Evolutionary conservation across 2,329 filamentous ascomycete genomes (phyloP).

Genomic region (Fusarium heterosporum): DNA sequence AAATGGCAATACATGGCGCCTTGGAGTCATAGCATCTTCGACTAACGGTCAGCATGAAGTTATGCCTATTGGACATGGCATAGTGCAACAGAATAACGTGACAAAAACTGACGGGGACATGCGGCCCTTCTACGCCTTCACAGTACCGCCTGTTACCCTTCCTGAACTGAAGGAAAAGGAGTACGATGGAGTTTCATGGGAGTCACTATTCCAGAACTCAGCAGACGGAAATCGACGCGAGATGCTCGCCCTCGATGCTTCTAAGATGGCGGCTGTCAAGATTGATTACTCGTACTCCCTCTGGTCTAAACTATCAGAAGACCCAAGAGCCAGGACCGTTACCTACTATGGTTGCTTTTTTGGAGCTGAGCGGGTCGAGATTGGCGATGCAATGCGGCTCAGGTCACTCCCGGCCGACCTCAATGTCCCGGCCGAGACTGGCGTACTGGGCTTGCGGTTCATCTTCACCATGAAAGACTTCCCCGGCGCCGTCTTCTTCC

Average conservation of each 20-base stretch:
- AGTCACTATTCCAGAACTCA: slow-evolving; percentile 50
- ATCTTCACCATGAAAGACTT: slow-evolving; percentile 55
- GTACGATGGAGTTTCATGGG: slow-evolving; percentile 60
- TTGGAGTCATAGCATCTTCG: slow-evolving; percentile 58
- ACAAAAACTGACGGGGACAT: slow-evolving; percentile 57
- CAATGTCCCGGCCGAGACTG: slow-evolving; percentile 48
- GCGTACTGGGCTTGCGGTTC: slow-evolving; percentile 54
- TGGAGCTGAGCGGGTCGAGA: slow-evolving; percentile 62
- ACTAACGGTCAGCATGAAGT: slow-evolving; percentile 51
- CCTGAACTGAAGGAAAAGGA: slow-evolving; percentile 54
- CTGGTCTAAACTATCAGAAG: slow-evolving; percentile 55
- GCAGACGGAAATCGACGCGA: slow-evolving; percentile 55
- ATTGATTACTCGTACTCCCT: slow-evolving; percentile 63
- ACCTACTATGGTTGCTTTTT: slow-evolving; percentile 63
- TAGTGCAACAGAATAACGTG: slow-evolving; percentile 54
- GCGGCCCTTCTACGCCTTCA: slow-evolving; percentile 64
- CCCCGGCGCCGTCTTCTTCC: slow-evolving; percentile 55
- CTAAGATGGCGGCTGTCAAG: slow-evolving; percentile 62
- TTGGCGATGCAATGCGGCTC: slow-evolving; percentile 63
- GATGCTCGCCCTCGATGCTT: slow-evolving; percentile 60
- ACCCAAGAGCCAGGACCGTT: slow-evolving; percentile 49
- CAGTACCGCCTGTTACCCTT: slow-evolving; percentile 58
- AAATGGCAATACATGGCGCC: slow-evolving; percentile 60
- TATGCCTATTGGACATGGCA: slow-evolving; percentile 56
- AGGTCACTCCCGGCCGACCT: slow-evolving; percentile 55